Percentiles rank a stretch among this genome's conserved stretches.
These are phyloP conservation scores for Pichia nakasei DNA, from an alignment of 805 yeast species.

Conservation along the genomic window DNA sequence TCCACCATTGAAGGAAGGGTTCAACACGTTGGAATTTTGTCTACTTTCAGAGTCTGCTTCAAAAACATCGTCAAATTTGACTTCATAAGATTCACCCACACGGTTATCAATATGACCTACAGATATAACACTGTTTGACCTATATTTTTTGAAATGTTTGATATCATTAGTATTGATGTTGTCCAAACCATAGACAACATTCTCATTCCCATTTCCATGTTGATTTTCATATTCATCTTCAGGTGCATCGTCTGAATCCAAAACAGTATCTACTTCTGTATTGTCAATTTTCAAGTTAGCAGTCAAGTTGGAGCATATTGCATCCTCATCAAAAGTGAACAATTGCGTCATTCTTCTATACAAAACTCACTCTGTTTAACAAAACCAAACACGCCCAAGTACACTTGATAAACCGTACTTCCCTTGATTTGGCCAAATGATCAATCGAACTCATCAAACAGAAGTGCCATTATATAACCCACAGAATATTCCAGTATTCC, in stretches of 20 bases:
- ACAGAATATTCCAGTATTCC: too few relatives aligned
- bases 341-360: slow-evolving; percentile 16
- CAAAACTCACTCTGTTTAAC: too few relatives aligned
- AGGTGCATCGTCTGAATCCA: too few relatives aligned
- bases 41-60: slow-evolving; percentile 20
- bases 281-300: slow-evolving; percentile 3
- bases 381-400: too few relatives aligned
- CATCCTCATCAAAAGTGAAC: slow-evolving; percentile 25
- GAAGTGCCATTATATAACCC: too few relatives aligned
- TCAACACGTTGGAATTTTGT: slow-evolving; percentile 12
- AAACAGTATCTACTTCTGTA: too few relatives aligned
- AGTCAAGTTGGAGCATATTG: slow-evolving; percentile 6
- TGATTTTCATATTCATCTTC: background rate
- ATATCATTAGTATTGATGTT: slow-evolving; percentile 6
- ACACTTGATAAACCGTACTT: too few relatives aligned
- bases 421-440: too few relatives aligned
- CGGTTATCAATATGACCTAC: slow-evolving; percentile 26
- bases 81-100: slow-evolving; percentile 42
- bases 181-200: slow-evolving; percentile 1
- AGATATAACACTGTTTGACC: slow-evolving; percentile 25
- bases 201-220: background rate
- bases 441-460: too few relatives aligned
- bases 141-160: slow-evolving; percentile 18
- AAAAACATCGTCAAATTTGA: slow-evolving; percentile 36
- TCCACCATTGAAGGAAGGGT: background rate